These are phyloP conservation scores for Podospora didyma DNA, from an alignment of 495 filamentous ascomycete genomes.

Conservation along the genomic window DNA sequence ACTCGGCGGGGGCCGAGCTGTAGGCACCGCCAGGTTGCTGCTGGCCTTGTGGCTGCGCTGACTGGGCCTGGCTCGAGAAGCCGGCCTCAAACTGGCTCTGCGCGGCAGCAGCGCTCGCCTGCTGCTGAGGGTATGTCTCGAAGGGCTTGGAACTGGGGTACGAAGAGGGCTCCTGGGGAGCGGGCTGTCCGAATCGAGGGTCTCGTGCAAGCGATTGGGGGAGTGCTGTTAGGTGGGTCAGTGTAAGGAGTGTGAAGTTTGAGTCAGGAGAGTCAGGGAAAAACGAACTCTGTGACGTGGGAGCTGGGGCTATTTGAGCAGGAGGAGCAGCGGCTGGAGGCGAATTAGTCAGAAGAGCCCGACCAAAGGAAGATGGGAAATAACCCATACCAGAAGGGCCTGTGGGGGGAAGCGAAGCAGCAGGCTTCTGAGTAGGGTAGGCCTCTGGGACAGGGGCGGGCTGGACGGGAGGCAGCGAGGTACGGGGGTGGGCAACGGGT, in stretches of 20 bases:
- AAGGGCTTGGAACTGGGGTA: slow-evolving; percentile 71
- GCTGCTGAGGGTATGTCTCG: slow-evolving; percentile 80
- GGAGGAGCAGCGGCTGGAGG: slow-evolving; percentile 26
- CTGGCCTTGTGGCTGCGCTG: slow-evolving; percentile 49
- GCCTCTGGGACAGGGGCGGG: slow-evolving; percentile 55
- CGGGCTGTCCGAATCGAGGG: slow-evolving; percentile 62
- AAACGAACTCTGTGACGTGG: slow-evolving; percentile 29
- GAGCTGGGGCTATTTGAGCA: slow-evolving; percentile 23
- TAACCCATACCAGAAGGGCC: slow-evolving; percentile 35
- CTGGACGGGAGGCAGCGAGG: slow-evolving; percentile 78
- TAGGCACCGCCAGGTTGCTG: slow-evolving; percentile 53
- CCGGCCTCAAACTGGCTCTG: slow-evolving; percentile 39
- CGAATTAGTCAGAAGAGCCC: slow-evolving; percentile 22
- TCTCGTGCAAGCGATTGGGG: slow-evolving; percentile 55
- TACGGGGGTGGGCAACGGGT: slow-evolving; percentile 80
- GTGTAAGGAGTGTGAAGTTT: not conserved
- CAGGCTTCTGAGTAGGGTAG: slow-evolving; percentile 62
- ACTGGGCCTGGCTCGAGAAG: slow-evolving; percentile 58
- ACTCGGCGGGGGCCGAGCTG: slow-evolving; percentile 75
- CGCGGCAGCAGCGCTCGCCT: slow-evolving; percentile 38
- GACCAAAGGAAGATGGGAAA: not conserved
- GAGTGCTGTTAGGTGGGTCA: slow-evolving; percentile 29
- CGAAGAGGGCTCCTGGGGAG: slow-evolving; percentile 55
- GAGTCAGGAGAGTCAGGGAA: not conserved
- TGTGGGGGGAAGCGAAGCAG: slow-evolving; percentile 55